Base-by-base conservation (phyloP, 2,329 filamentous ascomycete species). In the Colletotrichum tropicale region DNA sequence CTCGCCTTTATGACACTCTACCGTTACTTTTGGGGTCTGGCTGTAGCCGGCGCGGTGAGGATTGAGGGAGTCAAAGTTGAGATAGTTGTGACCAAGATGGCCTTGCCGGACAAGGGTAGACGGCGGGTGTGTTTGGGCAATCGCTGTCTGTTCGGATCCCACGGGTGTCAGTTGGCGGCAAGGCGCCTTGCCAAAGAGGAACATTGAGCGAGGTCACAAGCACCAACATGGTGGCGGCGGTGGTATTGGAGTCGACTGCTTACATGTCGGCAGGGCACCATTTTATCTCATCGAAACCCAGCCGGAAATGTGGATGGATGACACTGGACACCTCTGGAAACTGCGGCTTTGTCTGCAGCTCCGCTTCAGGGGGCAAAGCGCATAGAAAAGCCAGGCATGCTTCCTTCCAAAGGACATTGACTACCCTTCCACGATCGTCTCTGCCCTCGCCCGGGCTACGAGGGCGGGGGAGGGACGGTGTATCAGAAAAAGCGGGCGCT, bases 191-290 rank as follows among this genome's bases (percentile, higher is more conserved):
- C 61, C 32, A 36, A 58, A 64, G 36, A 61, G 67, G 61, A 16
- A 61, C 38, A 38, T 38, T 73, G 32, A 43, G 73, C 61, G 56
- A 38, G 69, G 73, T 75, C 73, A 73, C 73, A 75, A 75, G 73
- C 64, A 66, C 64, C 28, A 8, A 36, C 21, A n/a, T 38, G 55
- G 28, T 48, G 32, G 56, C 64, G 70, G 69, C 56, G 58, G 48
- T 18, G 10, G 36, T n/a, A 43, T 64, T n/a, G 24, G 32, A 38
- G 30, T 18, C 18, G 24, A 58, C 55, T 58, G 55, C 24, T 24
- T 58, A 58, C 32, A 15, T 43, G 34, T 64, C 61, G 18, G 28
- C 61, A 34, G 61, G 32, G 43, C 43, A 48, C 43, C n/a, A 48
- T 21, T 48, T 34, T 64, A 15, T 58, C 55, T 58, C 26, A 18